Evolutionary conservation across 495 filamentous ascomycete genomes (phyloP).

Genomic region (Penicillium tannophilum): DNA sequence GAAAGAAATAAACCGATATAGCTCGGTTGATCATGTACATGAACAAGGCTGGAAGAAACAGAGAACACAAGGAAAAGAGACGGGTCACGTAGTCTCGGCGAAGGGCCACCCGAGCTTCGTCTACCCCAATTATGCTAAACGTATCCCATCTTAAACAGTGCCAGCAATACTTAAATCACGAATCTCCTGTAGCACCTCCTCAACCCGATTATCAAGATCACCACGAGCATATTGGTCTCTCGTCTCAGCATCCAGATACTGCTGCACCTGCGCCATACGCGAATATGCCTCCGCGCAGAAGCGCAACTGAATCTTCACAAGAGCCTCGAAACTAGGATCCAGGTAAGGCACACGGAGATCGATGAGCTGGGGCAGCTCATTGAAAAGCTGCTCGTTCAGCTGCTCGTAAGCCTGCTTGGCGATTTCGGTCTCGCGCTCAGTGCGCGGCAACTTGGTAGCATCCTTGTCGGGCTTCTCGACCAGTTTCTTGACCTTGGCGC

Average conservation of each 20-base stretch:
- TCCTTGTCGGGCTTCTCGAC: conserved; percentile 99
- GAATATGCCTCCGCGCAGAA: conserved; percentile 98
- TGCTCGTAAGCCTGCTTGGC: conserved; percentile 92
- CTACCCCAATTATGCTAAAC: conserved; percentile 4
- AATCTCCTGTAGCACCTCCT: conserved; percentile 97
- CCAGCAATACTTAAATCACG: conserved; percentile 92
- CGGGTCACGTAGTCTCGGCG: background rate
- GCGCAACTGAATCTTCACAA: conserved; percentile 96
- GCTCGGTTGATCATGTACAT: background rate
- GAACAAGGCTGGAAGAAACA: conserved; percentile 1
- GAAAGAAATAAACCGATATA: background rate
- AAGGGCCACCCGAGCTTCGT: background rate
- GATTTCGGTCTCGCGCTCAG: conserved; percentile 92
- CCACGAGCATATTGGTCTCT: conserved; percentile 95
- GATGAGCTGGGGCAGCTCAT: conserved; percentile 94
- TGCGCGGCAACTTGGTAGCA: conserved; percentile 86
- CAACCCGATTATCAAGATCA: conserved; percentile 86
- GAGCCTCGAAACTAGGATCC: conserved; percentile 92
- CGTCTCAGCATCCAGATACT: conserved; percentile 96
- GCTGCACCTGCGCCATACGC: conserved; percentile 97
- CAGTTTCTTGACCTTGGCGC: conserved; percentile 93
- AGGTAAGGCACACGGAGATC: conserved; percentile 95
- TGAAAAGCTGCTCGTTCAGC: conserved; percentile 92
- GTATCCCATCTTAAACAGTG: conserved; percentile 51
- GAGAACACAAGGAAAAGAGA: background rate